Percentiles rank a stretch among this genome's conserved stretches.
phyloP scores from a whole-genome alignment of 2,329 filamentous ascomycete genomes.

The Tolypocladium tropicale region DNA sequence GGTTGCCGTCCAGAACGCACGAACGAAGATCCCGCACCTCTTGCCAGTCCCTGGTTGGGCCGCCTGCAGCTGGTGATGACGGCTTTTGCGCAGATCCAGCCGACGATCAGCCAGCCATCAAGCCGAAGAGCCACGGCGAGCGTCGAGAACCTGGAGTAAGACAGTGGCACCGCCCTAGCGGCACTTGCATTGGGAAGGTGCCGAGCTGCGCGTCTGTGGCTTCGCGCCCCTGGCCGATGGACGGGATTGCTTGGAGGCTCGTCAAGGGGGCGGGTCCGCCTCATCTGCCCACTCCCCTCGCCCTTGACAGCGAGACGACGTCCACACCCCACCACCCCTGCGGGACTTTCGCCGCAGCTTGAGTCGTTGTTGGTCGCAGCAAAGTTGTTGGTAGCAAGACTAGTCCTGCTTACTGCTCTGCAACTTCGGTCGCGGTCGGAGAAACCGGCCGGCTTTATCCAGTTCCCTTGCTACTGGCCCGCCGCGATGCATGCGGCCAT shows the following conservation, averaged over 20 bases:
- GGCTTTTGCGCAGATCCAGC: neutral
- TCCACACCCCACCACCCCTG: neutral
- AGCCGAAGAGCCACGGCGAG: neutral
- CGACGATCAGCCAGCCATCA: neutral
- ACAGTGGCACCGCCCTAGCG: slow-evolving; percentile 1
- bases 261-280: neutral
- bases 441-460: neutral
- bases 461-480: neutral
- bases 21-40: neutral
- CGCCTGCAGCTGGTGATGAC: neutral
- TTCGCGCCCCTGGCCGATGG: neutral
- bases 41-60: neutral
- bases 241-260: neutral
- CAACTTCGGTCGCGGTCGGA: neutral
- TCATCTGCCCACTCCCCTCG: neutral
- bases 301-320: neutral
- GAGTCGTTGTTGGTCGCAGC: neutral
- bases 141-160: neutral
- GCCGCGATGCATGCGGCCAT: neutral
- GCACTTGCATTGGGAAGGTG: slow-evolving; percentile 6
- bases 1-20: neutral
- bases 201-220: neutral
- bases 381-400: neutral
- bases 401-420: neutral
- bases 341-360: neutral